Evolutionary conservation across 2,329 filamentous ascomycete species (phyloP).

Genomic region (Neurospora sp.): DNA sequence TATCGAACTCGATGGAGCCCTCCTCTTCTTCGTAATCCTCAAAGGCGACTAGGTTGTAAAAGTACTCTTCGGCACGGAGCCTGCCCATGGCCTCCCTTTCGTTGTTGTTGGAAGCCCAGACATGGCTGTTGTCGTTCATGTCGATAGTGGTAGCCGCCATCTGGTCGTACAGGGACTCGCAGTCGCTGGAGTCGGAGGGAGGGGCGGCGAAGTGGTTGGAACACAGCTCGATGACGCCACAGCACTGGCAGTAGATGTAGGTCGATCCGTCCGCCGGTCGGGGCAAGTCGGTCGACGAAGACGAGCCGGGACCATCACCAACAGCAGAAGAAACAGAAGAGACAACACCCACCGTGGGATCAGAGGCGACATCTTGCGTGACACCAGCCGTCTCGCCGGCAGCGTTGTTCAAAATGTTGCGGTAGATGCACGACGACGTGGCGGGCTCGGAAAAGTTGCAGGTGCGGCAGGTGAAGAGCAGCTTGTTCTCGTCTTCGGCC

Average conservation of each 20-base stretch:
- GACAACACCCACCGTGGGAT: constrained; percentile 85
- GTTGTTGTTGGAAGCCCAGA: not conserved
- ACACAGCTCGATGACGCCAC: constrained; percentile 32
- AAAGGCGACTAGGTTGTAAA: constrained; percentile 2
- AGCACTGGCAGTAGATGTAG: constrained; percentile 34
- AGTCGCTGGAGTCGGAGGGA: not conserved
- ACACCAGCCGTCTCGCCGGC: constrained; percentile 94
- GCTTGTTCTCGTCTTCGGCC: constrained; percentile 69
- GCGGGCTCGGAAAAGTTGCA: constrained; percentile 87
- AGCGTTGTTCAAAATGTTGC: constrained; percentile 84
- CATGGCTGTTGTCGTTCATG: not conserved
- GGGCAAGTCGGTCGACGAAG: not conserved
- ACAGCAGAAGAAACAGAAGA: constrained; percentile 22
- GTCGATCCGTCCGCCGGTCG: not conserved
- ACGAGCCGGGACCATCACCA: constrained; percentile 1
- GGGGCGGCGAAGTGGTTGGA: constrained; percentile 15
- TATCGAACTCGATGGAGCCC: constrained; percentile 6
- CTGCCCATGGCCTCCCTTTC: constrained; percentile 4
- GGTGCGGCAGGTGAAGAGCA: constrained; percentile 93
- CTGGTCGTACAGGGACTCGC: not conserved
- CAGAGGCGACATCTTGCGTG: constrained; percentile 90
- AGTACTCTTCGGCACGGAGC: constrained; percentile 21
- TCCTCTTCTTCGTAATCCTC: constrained; percentile 5
- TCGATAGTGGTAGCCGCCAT: not conserved
- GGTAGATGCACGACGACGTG: constrained; percentile 83